Percentiles rank a stretch among this genome's conserved stretches.
Evolutionary conservation across 805 yeast genomes (phyloP).

Genomic region (Metschnikowia rubicola): DNA sequence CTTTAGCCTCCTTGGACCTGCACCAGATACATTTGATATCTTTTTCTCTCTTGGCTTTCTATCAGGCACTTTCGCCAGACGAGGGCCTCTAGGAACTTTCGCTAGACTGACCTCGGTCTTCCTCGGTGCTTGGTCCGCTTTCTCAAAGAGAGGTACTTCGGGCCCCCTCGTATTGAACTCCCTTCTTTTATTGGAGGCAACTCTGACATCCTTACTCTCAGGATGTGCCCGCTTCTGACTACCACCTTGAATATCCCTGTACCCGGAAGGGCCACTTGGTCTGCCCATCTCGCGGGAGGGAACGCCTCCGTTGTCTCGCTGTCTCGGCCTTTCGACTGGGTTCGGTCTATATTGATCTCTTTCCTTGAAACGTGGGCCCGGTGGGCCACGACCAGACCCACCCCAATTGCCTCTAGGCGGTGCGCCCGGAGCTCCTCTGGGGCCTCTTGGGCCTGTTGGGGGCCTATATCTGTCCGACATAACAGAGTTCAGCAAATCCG

Average conservation of each 20-base stretch:
- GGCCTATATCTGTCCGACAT: conserved; percentile 22
- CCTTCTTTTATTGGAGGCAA: conserved; percentile 7
- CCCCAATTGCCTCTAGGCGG: conserved; percentile 9
- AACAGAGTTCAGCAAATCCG: not conserved
- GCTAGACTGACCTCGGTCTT: not conserved
- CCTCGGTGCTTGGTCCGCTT: conserved; percentile 1
- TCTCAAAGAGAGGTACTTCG: not conserved
- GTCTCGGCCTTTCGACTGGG: conserved; percentile 2
- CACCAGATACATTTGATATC: not conserved
- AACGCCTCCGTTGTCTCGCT: not conserved
- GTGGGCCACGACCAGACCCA: conserved; percentile 9
- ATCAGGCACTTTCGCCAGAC: conserved; percentile 1
- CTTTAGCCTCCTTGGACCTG: conserved; percentile 10
- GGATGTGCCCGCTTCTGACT: conserved; percentile 6
- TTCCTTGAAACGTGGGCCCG: conserved; percentile 11
- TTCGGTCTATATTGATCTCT: conserved; percentile 18
- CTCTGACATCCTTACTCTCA: conserved; percentile 1
- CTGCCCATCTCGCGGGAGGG: conserved; percentile 6
- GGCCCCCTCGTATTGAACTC: conserved; percentile 5
- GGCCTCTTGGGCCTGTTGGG: conserved; percentile 20
- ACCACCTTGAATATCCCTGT: conserved; percentile 1
- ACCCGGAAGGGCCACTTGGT: conserved; percentile 17
- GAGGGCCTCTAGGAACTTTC: conserved; percentile 3
- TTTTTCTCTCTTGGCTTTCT: not conserved
- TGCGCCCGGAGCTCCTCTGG: conserved; percentile 13